Conservation (phyloP, 2,329 filamentous ascomycete species). For the Penicillium sp. region DNA sequence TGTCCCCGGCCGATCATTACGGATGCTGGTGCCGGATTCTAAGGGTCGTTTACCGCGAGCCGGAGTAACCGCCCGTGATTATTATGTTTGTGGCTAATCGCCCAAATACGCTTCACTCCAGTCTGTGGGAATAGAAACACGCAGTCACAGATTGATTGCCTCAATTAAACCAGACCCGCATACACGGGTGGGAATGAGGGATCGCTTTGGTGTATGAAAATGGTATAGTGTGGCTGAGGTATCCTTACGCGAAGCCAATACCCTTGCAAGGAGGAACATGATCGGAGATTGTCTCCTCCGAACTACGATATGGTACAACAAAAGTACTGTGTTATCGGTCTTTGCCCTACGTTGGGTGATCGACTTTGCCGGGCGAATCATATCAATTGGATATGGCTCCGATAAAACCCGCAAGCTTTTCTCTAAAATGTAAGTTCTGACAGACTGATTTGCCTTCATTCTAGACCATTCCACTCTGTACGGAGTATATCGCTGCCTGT, state of each 20-base stretch:
- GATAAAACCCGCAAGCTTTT: background rate
- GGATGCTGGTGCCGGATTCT: background rate
- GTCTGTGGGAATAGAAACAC: background rate
- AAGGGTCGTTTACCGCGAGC: background rate
- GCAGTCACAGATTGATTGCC: background rate
- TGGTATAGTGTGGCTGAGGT: background rate
- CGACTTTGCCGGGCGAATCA: background rate
- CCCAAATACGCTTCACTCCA: background rate
- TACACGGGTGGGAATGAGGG: background rate
- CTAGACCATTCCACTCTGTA: background rate
- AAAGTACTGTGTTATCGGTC: background rate
- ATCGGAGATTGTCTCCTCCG: background rate
- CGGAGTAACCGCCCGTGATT: background rate
- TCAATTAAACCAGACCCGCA: background rate
- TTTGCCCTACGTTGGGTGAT: background rate
- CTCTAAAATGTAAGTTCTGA: background rate
- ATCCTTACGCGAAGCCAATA: background rate
- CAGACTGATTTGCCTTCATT: background rate
- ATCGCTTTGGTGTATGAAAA: background rate
- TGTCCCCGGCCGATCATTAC: conserved; percentile 3
- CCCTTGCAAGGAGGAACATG: background rate
- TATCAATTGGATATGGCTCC: background rate
- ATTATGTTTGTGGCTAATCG: no score
- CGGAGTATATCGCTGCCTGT: background rate
- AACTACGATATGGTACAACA: background rate